Percentiles rank a stretch among this genome's conserved stretches.
Evolutionary conservation across 108 stramenopile genomes (phyloP).

Genomic region (Ochromonas danica): DNA sequence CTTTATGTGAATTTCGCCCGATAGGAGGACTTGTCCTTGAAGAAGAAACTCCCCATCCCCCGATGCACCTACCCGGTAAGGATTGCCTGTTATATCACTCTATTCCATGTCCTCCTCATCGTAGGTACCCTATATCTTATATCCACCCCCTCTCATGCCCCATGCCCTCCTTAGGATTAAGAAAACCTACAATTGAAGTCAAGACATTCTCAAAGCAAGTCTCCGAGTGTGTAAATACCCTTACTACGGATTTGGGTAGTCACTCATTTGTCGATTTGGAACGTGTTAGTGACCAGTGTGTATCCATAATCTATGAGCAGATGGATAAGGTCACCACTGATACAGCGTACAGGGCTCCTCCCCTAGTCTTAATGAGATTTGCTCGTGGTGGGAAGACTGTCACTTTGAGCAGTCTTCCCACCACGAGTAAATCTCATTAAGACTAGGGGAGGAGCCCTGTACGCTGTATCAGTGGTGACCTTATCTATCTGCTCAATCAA

Average conservation of each 20-base stretch:
- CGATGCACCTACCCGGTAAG: too few relatives aligned
- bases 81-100: too few relatives aligned
- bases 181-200: too few relatives aligned
- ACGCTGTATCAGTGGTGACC: not conserved
- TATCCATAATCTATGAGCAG: not conserved
- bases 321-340: not conserved
- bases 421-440: not conserved
- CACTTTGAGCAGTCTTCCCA: not conserved
- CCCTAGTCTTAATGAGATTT: not conserved
- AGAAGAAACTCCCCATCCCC: too few relatives aligned
- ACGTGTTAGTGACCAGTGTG: not conserved
- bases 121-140: too few relatives aligned
- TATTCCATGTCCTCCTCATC: too few relatives aligned
- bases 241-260: not conserved
- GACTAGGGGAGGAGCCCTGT: not conserved
- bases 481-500: not conserved
- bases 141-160: too few relatives aligned
- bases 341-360: not conserved
- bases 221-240: not conserved
- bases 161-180: too few relatives aligned
- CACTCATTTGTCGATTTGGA: not conserved
- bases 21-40: too few relatives aligned
- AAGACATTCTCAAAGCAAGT: not conserved
- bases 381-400: not conserved
- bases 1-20: too few relatives aligned